Base-by-base conservation (phyloP, 2,329 filamentous ascomycete species). In the Alternaria sp. region DNA sequence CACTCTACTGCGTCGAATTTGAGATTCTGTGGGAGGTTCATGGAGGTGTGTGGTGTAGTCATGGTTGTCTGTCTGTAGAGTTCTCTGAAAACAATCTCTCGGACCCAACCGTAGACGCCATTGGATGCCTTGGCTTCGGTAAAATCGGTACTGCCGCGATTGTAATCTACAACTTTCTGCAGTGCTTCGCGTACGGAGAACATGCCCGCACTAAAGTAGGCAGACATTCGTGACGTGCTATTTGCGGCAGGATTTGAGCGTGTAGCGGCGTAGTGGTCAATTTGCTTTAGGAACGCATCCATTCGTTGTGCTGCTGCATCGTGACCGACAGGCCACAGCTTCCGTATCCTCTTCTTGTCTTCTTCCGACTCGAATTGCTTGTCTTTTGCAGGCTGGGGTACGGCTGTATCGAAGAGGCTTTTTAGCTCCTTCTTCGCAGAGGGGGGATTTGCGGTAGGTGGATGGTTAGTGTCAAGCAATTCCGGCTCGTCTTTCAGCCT, bases 1-100 rank as follows among this genome's bases (percentile, higher is more conserved):
- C 84, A 86, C 17, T 83, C 63, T 21, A 85, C 83, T 44, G 82
- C 82, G 59, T 85, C 83, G 62, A 86, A 85, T 57, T 86, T 86
- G 19, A 86, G 75, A 57, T 85, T 85, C 54, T 84, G 83, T 0
- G 83, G 84, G 1, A 85, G 68, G 40, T 85, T 85, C 83, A 86
- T 85, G 15, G 76, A 75, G 5, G 80, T 84, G 59, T 86, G 84
- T 0, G 84, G 84, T 0, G 81, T 83, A 11, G 74, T 77, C 57
- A 85, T 71, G 6, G 80, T 82, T 4, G 82, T 82, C 57, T 86
- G 84, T 12, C 83, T 77, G 69, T 86, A 86, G 23, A 85, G 79
- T 64, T 86, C 84, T 1, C 84, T 80, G 68, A 86, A 86, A 4
- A 84, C 83, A 54, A 86, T 79, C 68, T 86, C 84, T 10, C 84